A percentile compares a stretch with the other conserved stretches of the same genome.
phyloP scores from a whole-genome alignment of 1,139 yeast genomes.

The Yamadazyma pseudoaaseri region DNA sequence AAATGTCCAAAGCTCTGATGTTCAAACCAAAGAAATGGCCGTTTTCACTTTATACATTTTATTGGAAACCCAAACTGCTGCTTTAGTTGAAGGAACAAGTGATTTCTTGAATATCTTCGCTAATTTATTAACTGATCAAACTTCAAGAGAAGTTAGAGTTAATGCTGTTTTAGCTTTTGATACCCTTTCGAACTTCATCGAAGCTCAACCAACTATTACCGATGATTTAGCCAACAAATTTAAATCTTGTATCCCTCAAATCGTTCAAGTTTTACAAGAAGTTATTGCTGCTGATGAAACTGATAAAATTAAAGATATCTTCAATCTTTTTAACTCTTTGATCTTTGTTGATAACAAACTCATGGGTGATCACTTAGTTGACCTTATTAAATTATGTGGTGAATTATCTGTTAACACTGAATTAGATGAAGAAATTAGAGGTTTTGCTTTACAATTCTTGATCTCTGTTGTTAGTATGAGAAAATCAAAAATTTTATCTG shows the following conservation, averaged over 20 bases:
- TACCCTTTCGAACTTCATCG: conserved; percentile 66
- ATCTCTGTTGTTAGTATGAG: conserved; percentile 72
- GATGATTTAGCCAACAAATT: conserved; percentile 56
- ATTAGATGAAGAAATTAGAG: conserved; percentile 79
- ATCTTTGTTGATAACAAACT: conserved; percentile 73
- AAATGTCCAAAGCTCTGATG: conserved; percentile 63
- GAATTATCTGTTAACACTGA: conserved; percentile 69
- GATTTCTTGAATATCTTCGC: conserved; percentile 72
- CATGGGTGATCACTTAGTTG: conserved; percentile 73
- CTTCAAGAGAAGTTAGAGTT: conserved; percentile 73
- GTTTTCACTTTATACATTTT: conserved; percentile 76
- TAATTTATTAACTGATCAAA: conserved; percentile 63
- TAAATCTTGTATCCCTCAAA: conserved; percentile 68
- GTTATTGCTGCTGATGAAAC: conserved; percentile 70
- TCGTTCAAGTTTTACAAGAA: conserved; percentile 80
- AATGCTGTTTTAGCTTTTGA: conserved; percentile 84
- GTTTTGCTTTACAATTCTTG: conserved; percentile 81
- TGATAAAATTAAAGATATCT: conserved; percentile 70
- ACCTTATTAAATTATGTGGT: conserved; percentile 68
- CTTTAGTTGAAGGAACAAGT: conserved; percentile 58
- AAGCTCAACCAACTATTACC: conserved; percentile 49
- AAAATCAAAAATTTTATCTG: conserved; percentile 61
- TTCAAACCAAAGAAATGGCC: conserved; percentile 77
- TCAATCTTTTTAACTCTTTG: conserved; percentile 83
- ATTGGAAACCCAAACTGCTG: conserved; percentile 70